Evolutionary conservation across 805 yeast genomes (phyloP).

Genomic region (Alloascoidea africana): DNA sequence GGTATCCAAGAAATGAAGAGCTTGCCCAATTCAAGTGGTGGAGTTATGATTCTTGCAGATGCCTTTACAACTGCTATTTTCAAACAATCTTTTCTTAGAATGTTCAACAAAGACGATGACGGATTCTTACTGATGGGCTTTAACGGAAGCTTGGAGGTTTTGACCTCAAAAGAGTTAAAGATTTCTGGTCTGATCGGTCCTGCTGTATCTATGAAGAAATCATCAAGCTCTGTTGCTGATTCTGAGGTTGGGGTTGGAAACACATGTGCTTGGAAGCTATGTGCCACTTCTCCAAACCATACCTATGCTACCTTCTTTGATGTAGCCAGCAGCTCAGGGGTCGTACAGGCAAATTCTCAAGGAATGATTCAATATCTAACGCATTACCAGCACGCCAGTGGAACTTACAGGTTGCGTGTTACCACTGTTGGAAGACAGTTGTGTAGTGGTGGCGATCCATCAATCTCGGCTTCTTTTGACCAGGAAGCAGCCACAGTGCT

Average conservation of each 20-base stretch:
- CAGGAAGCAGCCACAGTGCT: slow-evolving; percentile 97
- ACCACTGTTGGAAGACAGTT: slow-evolving; percentile 58
- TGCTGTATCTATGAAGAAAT: slow-evolving; percentile 56
- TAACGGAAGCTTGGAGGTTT: slow-evolving; percentile 77
- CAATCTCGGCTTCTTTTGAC: slow-evolving; percentile 60
- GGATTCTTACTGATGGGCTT: slow-evolving; percentile 83
- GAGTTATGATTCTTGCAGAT: slow-evolving; percentile 75
- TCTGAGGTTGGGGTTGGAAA: slow-evolving; percentile 91
- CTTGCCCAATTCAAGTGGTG: slow-evolving; percentile 77
- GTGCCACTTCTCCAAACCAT: slow-evolving; percentile 75
- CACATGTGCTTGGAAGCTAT: slow-evolving; percentile 76
- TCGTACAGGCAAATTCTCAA: slow-evolving; percentile 9
- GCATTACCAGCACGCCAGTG: slow-evolving; percentile 90
- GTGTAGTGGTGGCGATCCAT: slow-evolving; percentile 39
- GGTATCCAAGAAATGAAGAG: slow-evolving; percentile 91
- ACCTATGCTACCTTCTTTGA: slow-evolving; percentile 87
- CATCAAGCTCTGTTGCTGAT: slow-evolving; percentile 70
- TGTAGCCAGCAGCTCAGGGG: slow-evolving; percentile 27
- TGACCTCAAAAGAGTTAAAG: slow-evolving; percentile 77
- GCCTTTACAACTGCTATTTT: slow-evolving; percentile 91
- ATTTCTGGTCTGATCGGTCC: slow-evolving; percentile 91
- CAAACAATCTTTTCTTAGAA: slow-evolving; percentile 79
- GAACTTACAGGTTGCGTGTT: slow-evolving; percentile 76
- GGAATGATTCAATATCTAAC: slow-evolving; percentile 74
- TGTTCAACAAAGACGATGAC: slow-evolving; percentile 76